Evolutionary conservation across 2,329 filamentous ascomycete genomes (phyloP).

Genomic region (Cladosporium sp.): DNA sequence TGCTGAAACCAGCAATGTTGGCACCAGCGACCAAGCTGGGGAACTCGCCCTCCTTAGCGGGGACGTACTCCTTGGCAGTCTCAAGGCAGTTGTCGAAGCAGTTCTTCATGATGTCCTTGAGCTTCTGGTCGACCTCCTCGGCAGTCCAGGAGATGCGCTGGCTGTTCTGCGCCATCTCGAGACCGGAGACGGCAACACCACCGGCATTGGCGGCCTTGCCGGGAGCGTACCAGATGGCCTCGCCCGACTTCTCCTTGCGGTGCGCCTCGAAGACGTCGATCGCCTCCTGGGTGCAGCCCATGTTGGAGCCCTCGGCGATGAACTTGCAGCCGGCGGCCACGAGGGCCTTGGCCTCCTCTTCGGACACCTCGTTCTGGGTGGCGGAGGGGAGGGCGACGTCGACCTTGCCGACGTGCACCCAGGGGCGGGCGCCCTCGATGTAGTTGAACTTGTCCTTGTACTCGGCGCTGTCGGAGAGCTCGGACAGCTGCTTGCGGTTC

Average conservation of each 20-base stretch:
- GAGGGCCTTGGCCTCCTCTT: conserved; percentile 81
- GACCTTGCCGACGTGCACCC: conserved; percentile 83
- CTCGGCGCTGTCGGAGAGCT: conserved; percentile 56
- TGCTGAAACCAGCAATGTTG: conserved; percentile 97
- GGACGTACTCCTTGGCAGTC: conserved; percentile 86
- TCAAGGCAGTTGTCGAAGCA: conserved; percentile 86
- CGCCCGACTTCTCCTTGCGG: conserved; percentile 64
- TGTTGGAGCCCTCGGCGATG: conserved; percentile 96
- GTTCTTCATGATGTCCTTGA: conserved; percentile 91
- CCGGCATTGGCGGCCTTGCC: conserved; percentile 97
- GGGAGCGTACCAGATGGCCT: conserved; percentile 89
- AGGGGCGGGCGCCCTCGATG: conserved; percentile 81
- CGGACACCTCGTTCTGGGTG: conserved; percentile 95
- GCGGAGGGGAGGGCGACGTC: conserved; percentile 90
- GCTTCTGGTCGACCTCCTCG: conserved; percentile 86
- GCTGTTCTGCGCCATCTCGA: conserved; percentile 99
- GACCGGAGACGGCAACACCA: conserved; percentile 92
- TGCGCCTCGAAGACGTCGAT: conserved; percentile 87
- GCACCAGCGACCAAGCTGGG: conserved; percentile 87
- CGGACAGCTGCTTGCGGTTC: conserved; percentile 74
- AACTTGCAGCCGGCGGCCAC: conserved; percentile 73
- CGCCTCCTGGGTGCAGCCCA: conserved; percentile 95
- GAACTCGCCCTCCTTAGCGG: conserved; percentile 72
- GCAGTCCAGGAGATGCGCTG: conserved; percentile 77
- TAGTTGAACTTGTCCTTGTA: conserved; percentile 72